A percentile compares a stretch with the other conserved stretches of the same genome.
Evolutionary conservation across 1,284 basidiomycete genomes (phyloP).

Genomic region (Wolfiporia cocos): DNA sequence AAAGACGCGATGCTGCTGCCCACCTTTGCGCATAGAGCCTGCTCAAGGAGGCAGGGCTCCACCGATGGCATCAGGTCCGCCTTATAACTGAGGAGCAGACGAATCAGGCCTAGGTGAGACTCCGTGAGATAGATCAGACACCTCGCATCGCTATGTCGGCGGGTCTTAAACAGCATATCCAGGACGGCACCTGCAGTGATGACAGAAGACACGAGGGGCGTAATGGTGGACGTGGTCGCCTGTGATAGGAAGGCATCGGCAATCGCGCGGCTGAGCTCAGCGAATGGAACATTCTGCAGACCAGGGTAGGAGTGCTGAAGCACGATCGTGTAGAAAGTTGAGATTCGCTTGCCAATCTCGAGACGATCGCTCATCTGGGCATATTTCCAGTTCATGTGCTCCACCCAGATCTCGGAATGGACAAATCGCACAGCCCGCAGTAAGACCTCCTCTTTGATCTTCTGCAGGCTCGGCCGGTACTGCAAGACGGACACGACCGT

Average conservation of each 20-base stretch:
- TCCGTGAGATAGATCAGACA: slow-evolving; percentile 65
- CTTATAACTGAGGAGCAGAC: slow-evolving; percentile 59
- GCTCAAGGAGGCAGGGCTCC: slow-evolving; percentile 65
- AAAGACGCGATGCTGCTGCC: slow-evolving; percentile 42
- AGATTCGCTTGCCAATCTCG: slow-evolving; percentile 68
- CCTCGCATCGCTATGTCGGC: slow-evolving; percentile 64
- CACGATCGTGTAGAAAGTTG: slow-evolving; percentile 60
- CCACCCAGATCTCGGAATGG: slow-evolving; percentile 82
- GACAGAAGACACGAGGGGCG: slow-evolving; percentile 67
- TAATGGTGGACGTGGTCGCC: slow-evolving; percentile 69
- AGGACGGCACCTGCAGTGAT: slow-evolving; percentile 56
- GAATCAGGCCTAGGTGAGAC: slow-evolving; percentile 56
- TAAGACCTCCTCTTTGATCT: slow-evolving; percentile 79
- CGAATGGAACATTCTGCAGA: slow-evolving; percentile 47
- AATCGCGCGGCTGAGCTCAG: slow-evolving; percentile 52
- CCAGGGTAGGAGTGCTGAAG: slow-evolving; percentile 56
- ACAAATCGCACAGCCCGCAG: slow-evolving; percentile 72
- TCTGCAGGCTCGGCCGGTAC: slow-evolving; percentile 51
- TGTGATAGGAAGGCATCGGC: slow-evolving; percentile 62
- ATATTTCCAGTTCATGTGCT: slow-evolving; percentile 81
- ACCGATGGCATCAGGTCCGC: slow-evolving; percentile 33
- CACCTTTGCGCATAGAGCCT: slow-evolving; percentile 59
- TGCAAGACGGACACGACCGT: slow-evolving; percentile 47
- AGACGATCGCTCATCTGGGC: slow-evolving; percentile 71
- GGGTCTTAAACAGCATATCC: slow-evolving; percentile 49